Conservation (phyloP, 2,329 filamentous ascomycete genomes). For the Fusarium miscanthi region DNA sequence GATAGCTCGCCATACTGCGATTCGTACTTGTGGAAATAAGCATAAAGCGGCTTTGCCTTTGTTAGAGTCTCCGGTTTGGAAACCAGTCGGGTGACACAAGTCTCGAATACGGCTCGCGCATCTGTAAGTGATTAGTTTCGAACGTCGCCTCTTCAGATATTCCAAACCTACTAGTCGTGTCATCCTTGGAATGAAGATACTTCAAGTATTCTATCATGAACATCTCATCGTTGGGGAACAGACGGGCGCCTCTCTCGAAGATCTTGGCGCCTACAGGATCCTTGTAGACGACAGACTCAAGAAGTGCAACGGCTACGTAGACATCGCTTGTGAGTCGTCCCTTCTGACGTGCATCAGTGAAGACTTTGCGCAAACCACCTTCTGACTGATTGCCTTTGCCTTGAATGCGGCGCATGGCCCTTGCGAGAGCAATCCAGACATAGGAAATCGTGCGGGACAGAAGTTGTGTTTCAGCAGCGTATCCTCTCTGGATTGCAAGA, state of each 20-base stretch:
- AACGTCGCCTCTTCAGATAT: background rate
- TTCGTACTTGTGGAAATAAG: slow-evolving; percentile 95
- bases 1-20: slow-evolving; percentile 92
- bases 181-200: slow-evolving; percentile 90
- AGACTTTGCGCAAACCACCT: slow-evolving; percentile 89
- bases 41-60: slow-evolving; percentile 86
- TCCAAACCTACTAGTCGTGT: slow-evolving; percentile 82
- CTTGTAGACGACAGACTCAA: slow-evolving; percentile 97
- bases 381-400: slow-evolving; percentile 74
- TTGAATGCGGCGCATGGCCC: slow-evolving; percentile 93
- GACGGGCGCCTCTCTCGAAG: slow-evolving; percentile 90
- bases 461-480: slow-evolving; percentile 77
- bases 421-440: slow-evolving; percentile 94
- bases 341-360: slow-evolving; percentile 86
- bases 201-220: slow-evolving; percentile 97
- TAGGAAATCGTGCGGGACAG: slow-evolving; percentile 89
- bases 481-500: slow-evolving; percentile 71
- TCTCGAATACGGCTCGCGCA: slow-evolving; percentile 95
- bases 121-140: slow-evolving; percentile 63
- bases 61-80: slow-evolving; percentile 78
- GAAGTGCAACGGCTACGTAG: slow-evolving; percentile 90
- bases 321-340: slow-evolving; percentile 94
- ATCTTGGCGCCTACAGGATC: slow-evolving; percentile 94
- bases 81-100: slow-evolving; percentile 84
- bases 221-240: slow-evolving; percentile 92